Percentiles rank a stretch among this genome's conserved stretches.
These are phyloP conservation scores for Kalmusia sp. DNA, from an alignment of 2,329 filamentous ascomycete species.

Conservation along the genomic window DNA sequence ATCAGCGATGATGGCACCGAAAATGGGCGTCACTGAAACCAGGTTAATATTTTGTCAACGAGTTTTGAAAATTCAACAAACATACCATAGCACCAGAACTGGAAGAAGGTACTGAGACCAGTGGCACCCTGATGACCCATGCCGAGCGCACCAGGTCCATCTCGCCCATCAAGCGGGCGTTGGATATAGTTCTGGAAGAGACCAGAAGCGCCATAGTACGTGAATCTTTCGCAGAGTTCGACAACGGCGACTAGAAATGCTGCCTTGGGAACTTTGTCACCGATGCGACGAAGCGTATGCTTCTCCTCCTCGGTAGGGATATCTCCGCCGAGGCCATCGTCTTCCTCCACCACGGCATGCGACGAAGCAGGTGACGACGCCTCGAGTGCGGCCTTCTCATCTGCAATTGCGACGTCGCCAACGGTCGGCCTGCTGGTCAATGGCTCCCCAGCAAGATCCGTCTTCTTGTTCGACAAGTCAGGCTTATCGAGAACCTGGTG, in stretches of 20 bases:
- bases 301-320: conserved; percentile 53
- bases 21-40: conserved; percentile 48
- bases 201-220: conserved; percentile 56
- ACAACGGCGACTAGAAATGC: conserved; percentile 59
- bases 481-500: conserved; percentile 40
- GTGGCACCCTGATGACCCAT: conserved; percentile 55
- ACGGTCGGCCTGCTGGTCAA: conserved; percentile 25
- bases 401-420: conserved; percentile 18
- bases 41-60: neutral
- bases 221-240: conserved; percentile 59
- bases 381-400: conserved; percentile 29
- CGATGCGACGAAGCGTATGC: conserved; percentile 52
- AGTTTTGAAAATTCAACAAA: conserved; percentile 11
- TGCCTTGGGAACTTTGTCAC: conserved; percentile 54
- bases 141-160: conserved; percentile 50
- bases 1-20: conserved; percentile 66
- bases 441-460: conserved; percentile 36
- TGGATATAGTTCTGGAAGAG: conserved; percentile 61
- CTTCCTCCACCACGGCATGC: conserved; percentile 25
- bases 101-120: conserved; percentile 55
- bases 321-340: conserved; percentile 40
- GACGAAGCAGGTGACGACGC: conserved; percentile 19
- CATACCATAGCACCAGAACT: conserved; percentile 47
- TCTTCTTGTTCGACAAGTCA: conserved; percentile 32
- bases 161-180: conserved; percentile 44